These are phyloP conservation scores for Naematelia aurantialba DNA, from an alignment of 768 basidiomycete genomes.

Conservation along the genomic window DNA sequence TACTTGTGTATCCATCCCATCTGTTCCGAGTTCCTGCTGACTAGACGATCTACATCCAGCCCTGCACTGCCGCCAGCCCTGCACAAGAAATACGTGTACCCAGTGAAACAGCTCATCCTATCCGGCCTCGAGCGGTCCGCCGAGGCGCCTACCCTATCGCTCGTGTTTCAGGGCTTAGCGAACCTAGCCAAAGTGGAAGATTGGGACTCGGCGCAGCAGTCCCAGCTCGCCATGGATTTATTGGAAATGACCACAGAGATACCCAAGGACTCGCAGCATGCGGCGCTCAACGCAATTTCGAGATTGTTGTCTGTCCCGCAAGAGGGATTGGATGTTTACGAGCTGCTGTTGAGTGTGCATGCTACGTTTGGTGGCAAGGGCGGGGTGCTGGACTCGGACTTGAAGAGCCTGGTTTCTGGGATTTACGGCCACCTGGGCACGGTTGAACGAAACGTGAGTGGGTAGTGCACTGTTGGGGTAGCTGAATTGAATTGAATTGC, in stretches of 20 bases:
- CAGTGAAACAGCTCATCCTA: slow-evolving; percentile 41
- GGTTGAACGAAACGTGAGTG: slow-evolving; percentile 43
- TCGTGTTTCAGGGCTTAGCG: slow-evolving; percentile 40
- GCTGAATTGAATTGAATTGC: too few species aligned
- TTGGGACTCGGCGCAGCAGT: slow-evolving; percentile 26
- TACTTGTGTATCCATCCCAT: too few species aligned
- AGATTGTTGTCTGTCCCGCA: slow-evolving; percentile 31
- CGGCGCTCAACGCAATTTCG: slow-evolving; percentile 38
- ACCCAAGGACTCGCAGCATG: slow-evolving; percentile 42
- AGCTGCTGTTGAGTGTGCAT: slow-evolving; percentile 33
- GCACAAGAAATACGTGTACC: slow-evolving; percentile 40
- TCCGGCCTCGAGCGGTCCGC: slow-evolving; percentile 22
- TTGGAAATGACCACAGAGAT: slow-evolving; percentile 41
- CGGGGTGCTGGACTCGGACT: slow-evolving; percentile 26
- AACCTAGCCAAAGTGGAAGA: slow-evolving; percentile 39
- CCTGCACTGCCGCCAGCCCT: slow-evolving; percentile 34
- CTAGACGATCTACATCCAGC: slow-evolving; percentile 12
- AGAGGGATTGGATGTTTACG: slow-evolving; percentile 34
- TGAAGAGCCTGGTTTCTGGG: slow-evolving; percentile 35
- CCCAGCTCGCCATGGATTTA: slow-evolving; percentile 28
- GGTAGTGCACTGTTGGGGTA: not conserved
- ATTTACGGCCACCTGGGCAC: slow-evolving; percentile 43
- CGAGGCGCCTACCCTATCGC: slow-evolving; percentile 27
- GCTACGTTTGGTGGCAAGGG: slow-evolving; percentile 28
- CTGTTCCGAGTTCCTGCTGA: slow-evolving; percentile 2